These are phyloP conservation scores for Wickerhamomyces subpelliculosus DNA, from an alignment of 805 yeast genomes.

Conservation along the genomic window DNA sequence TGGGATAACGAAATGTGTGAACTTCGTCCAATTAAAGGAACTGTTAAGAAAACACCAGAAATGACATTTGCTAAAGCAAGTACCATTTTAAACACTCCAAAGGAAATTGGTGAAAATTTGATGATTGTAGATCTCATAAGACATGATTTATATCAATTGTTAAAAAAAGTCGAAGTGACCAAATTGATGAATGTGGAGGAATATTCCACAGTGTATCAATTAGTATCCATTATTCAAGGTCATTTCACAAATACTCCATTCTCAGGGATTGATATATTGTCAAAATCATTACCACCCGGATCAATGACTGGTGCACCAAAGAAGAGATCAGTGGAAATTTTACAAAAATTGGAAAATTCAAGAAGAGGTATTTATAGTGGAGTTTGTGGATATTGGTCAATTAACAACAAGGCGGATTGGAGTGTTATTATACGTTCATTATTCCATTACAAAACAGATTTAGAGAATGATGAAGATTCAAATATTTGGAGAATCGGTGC, in stretches of 20 bases:
- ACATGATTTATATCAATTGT: conserved; percentile 73
- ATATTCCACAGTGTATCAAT: conserved; percentile 82
- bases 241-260: conserved; percentile 22
- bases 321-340: conserved; percentile 79
- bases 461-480: conserved; percentile 18
- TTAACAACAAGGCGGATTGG: conserved; percentile 88
- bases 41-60: conserved; percentile 61
- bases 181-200: conserved; percentile 90
- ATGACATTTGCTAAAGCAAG: conserved; percentile 56
- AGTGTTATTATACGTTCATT: conserved; percentile 88
- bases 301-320: conserved; percentile 99
- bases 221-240: conserved; percentile 86
- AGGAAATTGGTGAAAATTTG: conserved; percentile 90
- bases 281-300: conserved; percentile 88
- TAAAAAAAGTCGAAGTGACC: conserved; percentile 60
- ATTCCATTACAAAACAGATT: conserved; percentile 53
- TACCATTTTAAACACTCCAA: conserved; percentile 65
- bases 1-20: conserved; percentile 65
- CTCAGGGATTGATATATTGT: conserved; percentile 73
- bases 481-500: conserved; percentile 85
- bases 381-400: conserved; percentile 91
- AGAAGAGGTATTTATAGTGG: conserved; percentile 87
- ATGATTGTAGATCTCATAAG: conserved; percentile 96
- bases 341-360: conserved; percentile 37
- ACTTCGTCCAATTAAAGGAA: conserved; percentile 93